These are phyloP conservation scores for Penicillium hesseltinei DNA, from an alignment of 2,329 filamentous ascomycete species.

Conservation along the genomic window DNA sequence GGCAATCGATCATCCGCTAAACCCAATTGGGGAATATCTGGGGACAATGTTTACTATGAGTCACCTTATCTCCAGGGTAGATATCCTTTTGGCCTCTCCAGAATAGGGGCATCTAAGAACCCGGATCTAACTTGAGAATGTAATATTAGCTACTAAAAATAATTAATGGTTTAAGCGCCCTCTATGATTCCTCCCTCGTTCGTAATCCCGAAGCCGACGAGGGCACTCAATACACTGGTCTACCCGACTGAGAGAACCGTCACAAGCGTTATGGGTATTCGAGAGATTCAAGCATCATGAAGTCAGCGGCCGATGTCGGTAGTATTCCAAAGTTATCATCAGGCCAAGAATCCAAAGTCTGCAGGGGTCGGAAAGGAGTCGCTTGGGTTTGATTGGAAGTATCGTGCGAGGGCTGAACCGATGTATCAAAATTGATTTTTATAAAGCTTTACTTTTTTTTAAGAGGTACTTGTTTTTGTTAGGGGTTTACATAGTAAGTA, in stretches of 20 bases:
- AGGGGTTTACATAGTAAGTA: too few species aligned
- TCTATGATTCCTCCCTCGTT: too few species aligned
- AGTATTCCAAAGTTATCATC: background rate
- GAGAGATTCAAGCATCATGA: background rate
- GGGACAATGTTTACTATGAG: constrained; percentile 5
- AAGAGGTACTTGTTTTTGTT: too few species aligned
- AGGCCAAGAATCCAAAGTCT: background rate
- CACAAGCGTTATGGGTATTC: background rate
- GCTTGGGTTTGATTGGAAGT: background rate
- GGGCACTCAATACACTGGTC: background rate
- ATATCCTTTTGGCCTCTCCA: background rate
- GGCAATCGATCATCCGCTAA: constrained; percentile 14
- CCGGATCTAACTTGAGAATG: background rate
- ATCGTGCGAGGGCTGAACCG: background rate
- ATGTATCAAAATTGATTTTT: too few species aligned
- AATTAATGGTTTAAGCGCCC: background rate
- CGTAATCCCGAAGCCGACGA: background rate
- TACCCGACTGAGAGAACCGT: background rate
- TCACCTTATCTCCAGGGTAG: background rate
- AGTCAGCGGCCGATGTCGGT: background rate
- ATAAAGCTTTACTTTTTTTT: too few species aligned
- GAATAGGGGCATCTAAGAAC: too few species aligned
- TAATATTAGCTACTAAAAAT: background rate
- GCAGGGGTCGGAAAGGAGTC: background rate
- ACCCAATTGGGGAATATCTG: constrained; percentile 11